Evolutionary conservation across 1,139 yeast genomes (phyloP).

Genomic region (Yarrowia galli): DNA sequence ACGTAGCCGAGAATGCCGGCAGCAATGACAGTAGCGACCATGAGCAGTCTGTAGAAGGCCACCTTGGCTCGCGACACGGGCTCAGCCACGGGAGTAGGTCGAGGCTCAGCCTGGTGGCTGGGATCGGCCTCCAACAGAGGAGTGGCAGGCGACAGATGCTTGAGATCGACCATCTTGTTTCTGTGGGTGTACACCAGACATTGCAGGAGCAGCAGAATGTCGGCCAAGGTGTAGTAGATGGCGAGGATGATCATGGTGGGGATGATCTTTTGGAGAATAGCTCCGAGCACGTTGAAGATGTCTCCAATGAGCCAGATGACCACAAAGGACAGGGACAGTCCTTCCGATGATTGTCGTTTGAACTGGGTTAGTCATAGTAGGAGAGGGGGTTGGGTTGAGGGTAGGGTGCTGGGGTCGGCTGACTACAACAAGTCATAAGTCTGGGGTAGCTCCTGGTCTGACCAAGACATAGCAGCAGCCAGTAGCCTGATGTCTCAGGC

Average conservation of each 20-base stretch:
- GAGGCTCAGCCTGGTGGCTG: slow-evolving; percentile 17
- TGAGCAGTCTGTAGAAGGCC: slow-evolving; percentile 60
- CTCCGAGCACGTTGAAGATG: slow-evolving; percentile 88
- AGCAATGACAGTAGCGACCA: slow-evolving; percentile 72
- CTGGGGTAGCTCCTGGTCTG: too few relatives aligned
- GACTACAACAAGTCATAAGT: too few relatives aligned
- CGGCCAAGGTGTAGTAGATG: slow-evolving; percentile 89
- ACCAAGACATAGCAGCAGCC: too few relatives aligned
- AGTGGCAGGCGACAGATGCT: slow-evolving; percentile 88
- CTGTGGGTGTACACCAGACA: slow-evolving; percentile 69
- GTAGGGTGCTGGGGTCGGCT: too few relatives aligned
- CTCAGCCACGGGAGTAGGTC: slow-evolving; percentile 38
- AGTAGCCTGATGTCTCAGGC: too few relatives aligned
- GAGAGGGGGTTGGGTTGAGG: too few relatives aligned
- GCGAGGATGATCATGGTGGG: slow-evolving; percentile 95
- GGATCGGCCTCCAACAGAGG: slow-evolving; percentile 67
- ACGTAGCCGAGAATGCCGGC: slow-evolving; percentile 92
- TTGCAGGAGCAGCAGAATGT: slow-evolving; percentile 79
- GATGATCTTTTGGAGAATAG: slow-evolving; percentile 82
- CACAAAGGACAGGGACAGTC: slow-evolving; percentile 81
- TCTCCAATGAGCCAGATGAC: slow-evolving; percentile 91
- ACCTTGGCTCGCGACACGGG: slow-evolving; percentile 43
- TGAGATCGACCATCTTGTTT: slow-evolving; percentile 70
- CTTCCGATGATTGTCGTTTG: slow-evolving; percentile 82
- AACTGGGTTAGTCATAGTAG: slow-evolving; percentile 56